Base-by-base conservation (phyloP, 345 rosid genomes). In the Brassica rapa region DNA sequence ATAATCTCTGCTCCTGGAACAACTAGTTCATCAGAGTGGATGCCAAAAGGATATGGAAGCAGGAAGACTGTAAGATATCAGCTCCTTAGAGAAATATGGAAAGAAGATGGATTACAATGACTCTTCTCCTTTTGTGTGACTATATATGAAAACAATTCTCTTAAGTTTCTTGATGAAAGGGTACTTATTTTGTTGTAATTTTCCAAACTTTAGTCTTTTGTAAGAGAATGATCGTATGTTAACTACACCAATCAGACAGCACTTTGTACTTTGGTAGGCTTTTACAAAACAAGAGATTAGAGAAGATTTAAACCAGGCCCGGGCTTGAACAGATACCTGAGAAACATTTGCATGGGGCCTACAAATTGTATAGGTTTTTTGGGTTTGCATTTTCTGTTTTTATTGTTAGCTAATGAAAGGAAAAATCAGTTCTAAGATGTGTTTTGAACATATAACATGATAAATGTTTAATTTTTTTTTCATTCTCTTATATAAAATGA, bases 81-180 rank as follows among this genome's bases (percentile, higher is more conserved):
- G 66, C 93, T 94, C 41, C 90, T 94, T 16, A 86, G 83, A 70
- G 92, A 89, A 74, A 87, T 83, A 55, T 94, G 98, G 97, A 88
- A 69, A 59, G 89, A 79, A 67, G 85, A 83, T 61, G 85, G 87
- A 68, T 82, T 82, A 74, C 72, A 56, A 53, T 60, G 39, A 62
- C 66, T 27, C 16, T 46, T 63, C 23, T 41, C 15, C 29, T 16
- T 55, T 21, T 49, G 1, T 77, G 7, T 68, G 49, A 2, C 60
- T 55, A 55, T 55, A 0, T 39, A 8, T 14, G 68, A 11, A 19
- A 68, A 67, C 24, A 59, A 11, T 74, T 21, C 30, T 8, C 49
- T 51, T 0, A 57, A 1, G 15, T 67, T 75, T 66, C 43, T 75
- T 75, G 56, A 30, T 59, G 57, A 39, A 60, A 2, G 39, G 49